Evolutionary conservation across 2,329 filamentous ascomycete species (phyloP).

Genomic region (Didymella glomerata): DNA sequence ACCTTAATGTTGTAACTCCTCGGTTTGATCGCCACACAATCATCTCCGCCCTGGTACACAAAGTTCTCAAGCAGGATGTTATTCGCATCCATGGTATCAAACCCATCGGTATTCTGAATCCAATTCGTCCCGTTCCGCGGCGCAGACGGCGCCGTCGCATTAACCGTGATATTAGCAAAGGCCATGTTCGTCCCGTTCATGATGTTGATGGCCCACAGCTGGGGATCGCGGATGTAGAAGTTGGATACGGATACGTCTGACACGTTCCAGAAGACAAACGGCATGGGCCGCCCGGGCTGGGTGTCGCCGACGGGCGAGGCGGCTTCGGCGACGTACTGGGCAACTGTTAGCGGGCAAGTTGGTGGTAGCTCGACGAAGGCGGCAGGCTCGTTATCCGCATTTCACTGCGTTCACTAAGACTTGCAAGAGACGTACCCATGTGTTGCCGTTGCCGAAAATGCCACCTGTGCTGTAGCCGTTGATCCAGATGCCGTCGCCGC

Average conservation of each 20-base stretch:
- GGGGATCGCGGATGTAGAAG: slow-evolving; percentile 13
- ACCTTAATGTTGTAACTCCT: slow-evolving; percentile 4
- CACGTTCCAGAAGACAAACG: slow-evolving; percentile 13
- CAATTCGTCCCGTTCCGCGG: slow-evolving; percentile 9
- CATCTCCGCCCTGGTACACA: slow-evolving; percentile 11
- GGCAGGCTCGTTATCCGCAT: no score
- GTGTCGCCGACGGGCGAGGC: slow-evolving; percentile 11
- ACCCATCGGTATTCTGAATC: slow-evolving; percentile 12
- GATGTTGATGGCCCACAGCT: slow-evolving; percentile 14
- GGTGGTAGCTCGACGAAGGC: not conserved
- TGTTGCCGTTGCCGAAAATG: slow-evolving; percentile 11
- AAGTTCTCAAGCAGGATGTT: slow-evolving; percentile 10
- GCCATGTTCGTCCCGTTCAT: slow-evolving; percentile 15
- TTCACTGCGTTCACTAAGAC: no score
- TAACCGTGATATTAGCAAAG: slow-evolving; percentile 10
- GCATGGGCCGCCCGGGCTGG: slow-evolving; percentile 10
- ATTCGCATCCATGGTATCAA: slow-evolving; percentile 11
- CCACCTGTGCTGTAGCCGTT: slow-evolving; percentile 11
- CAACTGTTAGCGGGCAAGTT: not conserved
- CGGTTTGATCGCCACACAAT: slow-evolving; percentile 13
- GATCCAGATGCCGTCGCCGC: slow-evolving; percentile 9
- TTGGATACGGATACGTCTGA: slow-evolving; percentile 7
- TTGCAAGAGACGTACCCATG: not conserved
- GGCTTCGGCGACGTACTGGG: slow-evolving; percentile 7
- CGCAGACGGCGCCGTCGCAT: slow-evolving; percentile 8